phyloP scores from a whole-genome alignment of 1,284 basidiomycete species.

The Tilletiaria anomala region DNA sequence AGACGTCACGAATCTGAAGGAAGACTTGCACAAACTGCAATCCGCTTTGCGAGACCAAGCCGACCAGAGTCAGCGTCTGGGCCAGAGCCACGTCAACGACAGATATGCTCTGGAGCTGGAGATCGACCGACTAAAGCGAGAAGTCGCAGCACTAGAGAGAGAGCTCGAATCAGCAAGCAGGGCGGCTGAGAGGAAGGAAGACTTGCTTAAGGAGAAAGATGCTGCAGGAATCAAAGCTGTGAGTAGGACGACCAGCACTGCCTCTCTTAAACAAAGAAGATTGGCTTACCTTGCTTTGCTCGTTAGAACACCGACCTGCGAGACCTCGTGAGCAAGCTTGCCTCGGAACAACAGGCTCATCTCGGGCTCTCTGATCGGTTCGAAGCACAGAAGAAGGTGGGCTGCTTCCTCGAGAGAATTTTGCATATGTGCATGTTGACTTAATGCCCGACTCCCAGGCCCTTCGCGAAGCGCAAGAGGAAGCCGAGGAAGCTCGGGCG shows the following conservation, averaged over 20 bases:
- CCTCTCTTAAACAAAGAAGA: no score
- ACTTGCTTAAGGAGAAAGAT: constrained; percentile 54
- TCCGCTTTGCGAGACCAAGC: constrained; percentile 52
- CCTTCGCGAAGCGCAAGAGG: constrained; percentile 11
- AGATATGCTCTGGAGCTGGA: constrained; percentile 79
- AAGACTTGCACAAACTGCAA: constrained; percentile 48
- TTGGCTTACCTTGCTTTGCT: no score
- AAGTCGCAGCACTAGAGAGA: constrained; percentile 63
- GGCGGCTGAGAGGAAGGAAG: constrained; percentile 58
- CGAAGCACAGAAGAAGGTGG: constrained; percentile 26
- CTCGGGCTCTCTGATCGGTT: constrained; percentile 31
- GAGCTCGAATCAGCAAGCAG: constrained; percentile 60
- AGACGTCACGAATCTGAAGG: constrained; percentile 36
- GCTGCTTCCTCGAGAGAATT: no score
- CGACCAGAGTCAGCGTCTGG: constrained; percentile 50
- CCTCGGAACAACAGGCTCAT: constrained; percentile 22
- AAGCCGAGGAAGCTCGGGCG: constrained; percentile 32
- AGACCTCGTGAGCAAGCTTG: constrained; percentile 23
- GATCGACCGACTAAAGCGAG: constrained; percentile 70
- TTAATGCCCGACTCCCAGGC: no score
- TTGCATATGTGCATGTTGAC: no score
- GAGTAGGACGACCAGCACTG: no score
- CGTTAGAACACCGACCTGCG: constrained; percentile 14
- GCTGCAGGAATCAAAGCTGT: constrained; percentile 54
- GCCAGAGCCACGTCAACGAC: constrained; percentile 66